Evolutionary conservation across 139 green algal genomes (phyloP).

Genomic region (Auxenochlorella protothecoides): DNA sequence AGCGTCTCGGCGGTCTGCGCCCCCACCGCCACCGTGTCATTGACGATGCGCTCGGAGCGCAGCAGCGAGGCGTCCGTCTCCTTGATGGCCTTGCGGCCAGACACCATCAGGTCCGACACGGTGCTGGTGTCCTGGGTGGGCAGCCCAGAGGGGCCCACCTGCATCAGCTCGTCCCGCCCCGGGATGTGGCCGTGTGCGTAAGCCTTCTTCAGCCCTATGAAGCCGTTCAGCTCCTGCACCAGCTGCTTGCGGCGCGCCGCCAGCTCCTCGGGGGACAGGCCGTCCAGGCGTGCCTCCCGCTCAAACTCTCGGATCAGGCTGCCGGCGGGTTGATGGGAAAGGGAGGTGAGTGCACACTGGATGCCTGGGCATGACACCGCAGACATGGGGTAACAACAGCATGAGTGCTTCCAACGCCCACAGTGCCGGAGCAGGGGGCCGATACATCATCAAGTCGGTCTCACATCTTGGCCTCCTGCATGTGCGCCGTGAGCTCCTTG

Average conservation of each 20-base stretch:
- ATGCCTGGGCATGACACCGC: no score
- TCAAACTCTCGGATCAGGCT: constrained; percentile 90
- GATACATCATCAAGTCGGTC: no score
- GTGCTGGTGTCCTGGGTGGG: not conserved
- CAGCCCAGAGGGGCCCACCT: not conserved
- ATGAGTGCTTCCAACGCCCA: no score
- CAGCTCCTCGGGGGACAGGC: constrained; percentile 50
- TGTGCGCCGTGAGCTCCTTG: constrained; percentile 55
- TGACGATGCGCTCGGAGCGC: constrained; percentile 51
- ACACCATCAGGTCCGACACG: constrained; percentile 24
- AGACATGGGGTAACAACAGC: no score
- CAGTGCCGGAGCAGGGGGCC: no score
- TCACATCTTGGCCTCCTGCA: constrained; percentile 71
- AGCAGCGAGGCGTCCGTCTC: constrained; percentile 59
- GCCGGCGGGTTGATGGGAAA: not conserved
- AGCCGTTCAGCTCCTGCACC: constrained; percentile 69
- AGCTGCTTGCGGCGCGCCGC: constrained; percentile 51
- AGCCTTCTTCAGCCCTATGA: constrained; percentile 70
- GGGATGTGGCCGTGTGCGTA: constrained; percentile 3
- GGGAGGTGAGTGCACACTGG: no score
- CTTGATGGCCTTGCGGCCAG: constrained; percentile 57
- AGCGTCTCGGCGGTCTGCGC: constrained; percentile 67
- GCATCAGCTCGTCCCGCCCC: constrained; percentile 25
- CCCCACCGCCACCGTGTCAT: constrained; percentile 70
- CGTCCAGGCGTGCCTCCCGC: constrained; percentile 62